phyloP scores from a whole-genome alignment of 257 asterid genomes.

The Striga asiatica region DNA sequence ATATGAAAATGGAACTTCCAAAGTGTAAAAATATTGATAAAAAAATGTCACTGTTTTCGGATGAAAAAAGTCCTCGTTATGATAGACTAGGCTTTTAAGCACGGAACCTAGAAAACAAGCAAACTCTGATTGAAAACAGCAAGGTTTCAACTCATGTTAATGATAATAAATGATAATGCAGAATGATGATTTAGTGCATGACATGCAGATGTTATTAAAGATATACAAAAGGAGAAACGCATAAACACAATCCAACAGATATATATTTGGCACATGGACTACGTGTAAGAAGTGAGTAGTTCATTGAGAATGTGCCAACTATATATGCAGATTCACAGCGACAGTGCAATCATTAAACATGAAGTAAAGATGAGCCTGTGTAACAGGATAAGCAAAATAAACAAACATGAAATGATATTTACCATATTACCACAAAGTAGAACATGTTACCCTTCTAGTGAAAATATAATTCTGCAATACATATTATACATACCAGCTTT shows the following conservation, averaged over 20 bases:
- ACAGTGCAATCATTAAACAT: neutral
- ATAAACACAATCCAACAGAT: neutral
- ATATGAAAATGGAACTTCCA: slow-evolving; percentile 15
- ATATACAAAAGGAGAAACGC: neutral
- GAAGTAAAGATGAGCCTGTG: slow-evolving; percentile 1
- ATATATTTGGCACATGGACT: neutral
- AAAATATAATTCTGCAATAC: slow-evolving; percentile 9
- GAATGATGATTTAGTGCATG: slow-evolving; percentile 7
- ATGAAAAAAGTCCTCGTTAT: neutral
- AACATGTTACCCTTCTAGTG: slow-evolving; percentile 7
- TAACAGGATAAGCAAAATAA: neutral
- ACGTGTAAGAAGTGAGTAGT: neutral
- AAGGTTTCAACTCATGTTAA: neutral
- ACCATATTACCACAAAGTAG: slow-evolving; percentile 8
- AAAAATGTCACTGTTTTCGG: neutral
- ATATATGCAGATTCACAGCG: too few relatives aligned
- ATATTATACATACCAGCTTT: slow-evolving; percentile 50
- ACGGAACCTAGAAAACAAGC: slow-evolving; percentile 7
- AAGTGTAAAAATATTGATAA: neutral
- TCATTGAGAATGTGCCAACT: too few relatives aligned
- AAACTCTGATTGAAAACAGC: neutral
- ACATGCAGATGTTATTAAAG: slow-evolving; percentile 1
- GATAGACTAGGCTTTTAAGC: neutral
- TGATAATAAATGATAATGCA: slow-evolving; percentile 2
- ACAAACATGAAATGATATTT: neutral